Base-by-base conservation (phyloP, 306 rosid species). In the Castanospermum australe region DNA sequence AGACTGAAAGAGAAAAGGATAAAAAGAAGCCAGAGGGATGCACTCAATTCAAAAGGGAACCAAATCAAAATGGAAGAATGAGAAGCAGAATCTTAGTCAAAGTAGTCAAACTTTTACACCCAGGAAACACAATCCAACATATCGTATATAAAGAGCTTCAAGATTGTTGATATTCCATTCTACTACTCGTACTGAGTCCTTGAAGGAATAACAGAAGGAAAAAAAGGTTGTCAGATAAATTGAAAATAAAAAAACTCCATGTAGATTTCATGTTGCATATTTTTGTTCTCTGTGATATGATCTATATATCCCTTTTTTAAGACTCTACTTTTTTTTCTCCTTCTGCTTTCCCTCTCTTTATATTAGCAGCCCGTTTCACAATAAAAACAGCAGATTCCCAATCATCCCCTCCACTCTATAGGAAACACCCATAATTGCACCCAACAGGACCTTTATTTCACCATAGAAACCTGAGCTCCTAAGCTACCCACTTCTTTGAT, bases 401-500 rank as follows among this genome's bases (percentile, higher is more conserved):
- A 92, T 92, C 89, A 92, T 92, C 89, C 51, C 85, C 71, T 90
- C 97, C 97, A 92, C 89, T 81, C 82, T 83, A 67, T 66, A 78
- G 88, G 90, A 81, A 90, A 92, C 90, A 88, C 78, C 75, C 90
- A 92, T 92, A 75, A 92, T 92, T 90, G 89, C 92, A 87, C 94
- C 97, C 97, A 92, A 84, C 91, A 88, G 77, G 73, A 75, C 85
- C 83, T 67, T 71, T n/a, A n/a, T n/a, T n/a, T 71, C 80, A 79
- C 75, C 86, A 75, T 83, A 73, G 82, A 83, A 86, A 83, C 67
- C 83, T 83, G 88, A 88, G 87, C 88, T 83, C 76, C 84, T 50
- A 84, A 77, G 79, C 77, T 48, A 79, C 73, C 77, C 78, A 17
- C 64, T 73, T 68, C 17, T 44, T 70, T 80, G 4, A 71, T 80